Evolutionary conservation across 1,284 basidiomycete genomes (phyloP), one percentile per base, ranked within the genome.

Genomic region (Farysia itapuensis): DNA sequence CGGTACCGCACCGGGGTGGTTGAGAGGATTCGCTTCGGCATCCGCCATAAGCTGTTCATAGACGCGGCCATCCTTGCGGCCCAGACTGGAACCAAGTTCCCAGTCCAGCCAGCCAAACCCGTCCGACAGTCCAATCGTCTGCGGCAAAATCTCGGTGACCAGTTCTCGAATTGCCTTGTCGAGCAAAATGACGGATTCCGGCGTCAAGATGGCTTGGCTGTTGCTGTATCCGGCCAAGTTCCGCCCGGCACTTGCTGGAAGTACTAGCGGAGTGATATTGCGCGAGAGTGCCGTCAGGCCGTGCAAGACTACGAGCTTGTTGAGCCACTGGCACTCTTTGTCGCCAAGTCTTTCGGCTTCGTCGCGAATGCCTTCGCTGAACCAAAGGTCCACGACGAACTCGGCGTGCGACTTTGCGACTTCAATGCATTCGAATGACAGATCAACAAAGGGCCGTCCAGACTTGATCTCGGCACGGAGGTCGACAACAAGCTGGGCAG

Each of bases 21-120:
- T 88, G 39, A 88, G 70, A 1, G 86, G 86, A 48, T 88, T 86
- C 2, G 70, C 72, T 70, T 86, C 82, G 1, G 80, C 84, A n/a
- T 81, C 78, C 20, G 82, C 79, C 84, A 85, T 87, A 11, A 89
- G 70, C 21, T 82, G 80, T 44, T 88, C 82, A 53, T 89, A 89
- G 12, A 85, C 86, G 11, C 81, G 80, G 1, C 87, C 87, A 66
- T 86, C 81, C 43, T 81, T 81, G 11, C 85, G 82, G 3, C 87
- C 83, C 74, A 8, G 84, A 82, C 75, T 85, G 82, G 48, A 45
- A 16, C 32, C 82, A 6, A 89, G 78, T 42, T 88, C 84, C 85
- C 86, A 89, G 66, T 90, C 87, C 0, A 83, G 81, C 71, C 87
- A 87, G 0, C 84, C 85, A 69, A 89, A 88, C 2, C 85, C 84